These are phyloP conservation scores for Glutinoglossum americanum DNA, from an alignment of 495 filamentous ascomycete genomes.

Conservation along the genomic window DNA sequence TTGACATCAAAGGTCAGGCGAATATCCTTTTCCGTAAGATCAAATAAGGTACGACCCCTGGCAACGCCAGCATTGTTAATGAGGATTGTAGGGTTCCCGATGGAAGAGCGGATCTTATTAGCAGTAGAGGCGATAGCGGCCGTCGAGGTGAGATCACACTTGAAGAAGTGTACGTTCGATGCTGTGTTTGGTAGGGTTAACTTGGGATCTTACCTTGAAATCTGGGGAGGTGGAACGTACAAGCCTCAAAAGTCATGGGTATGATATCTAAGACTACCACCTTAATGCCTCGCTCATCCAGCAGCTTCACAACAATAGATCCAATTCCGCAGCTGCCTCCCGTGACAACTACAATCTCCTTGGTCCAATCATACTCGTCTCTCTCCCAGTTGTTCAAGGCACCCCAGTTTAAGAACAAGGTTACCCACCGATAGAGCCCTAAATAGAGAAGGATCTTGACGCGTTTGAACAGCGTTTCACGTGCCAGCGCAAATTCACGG, in stretches of 20 bases:
- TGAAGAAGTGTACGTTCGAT: slow-evolving; percentile 34
- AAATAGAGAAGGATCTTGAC: slow-evolving; percentile 27
- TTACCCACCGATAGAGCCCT: slow-evolving; percentile 25
- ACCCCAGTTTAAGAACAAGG: slow-evolving; percentile 26
- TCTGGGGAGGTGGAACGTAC: slow-evolving; percentile 15
- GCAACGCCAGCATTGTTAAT: slow-evolving; percentile 59
- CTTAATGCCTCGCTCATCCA: slow-evolving; percentile 35
- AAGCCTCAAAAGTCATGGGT: slow-evolving; percentile 29
- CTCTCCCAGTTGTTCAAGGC: slow-evolving; percentile 37
- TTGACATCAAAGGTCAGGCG: slow-evolving; percentile 53
- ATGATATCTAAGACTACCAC: slow-evolving; percentile 53
- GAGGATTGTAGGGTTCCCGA: slow-evolving; percentile 45
- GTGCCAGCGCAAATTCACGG: slow-evolving; percentile 20
- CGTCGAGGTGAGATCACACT: slow-evolving; percentile 40
- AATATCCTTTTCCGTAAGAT: slow-evolving; percentile 30
- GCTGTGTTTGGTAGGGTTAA: slow-evolving; percentile 11
- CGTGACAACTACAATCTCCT: slow-evolving; percentile 49
- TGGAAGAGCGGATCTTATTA: slow-evolving; percentile 24
- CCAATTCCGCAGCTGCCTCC: slow-evolving; percentile 54
- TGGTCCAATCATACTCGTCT: slow-evolving; percentile 44
- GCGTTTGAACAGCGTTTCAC: slow-evolving; percentile 14
- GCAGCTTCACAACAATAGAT: slow-evolving; percentile 31
- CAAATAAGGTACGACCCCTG: slow-evolving; percentile 37
- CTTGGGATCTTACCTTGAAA: neutral
- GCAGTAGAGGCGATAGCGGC: slow-evolving; percentile 25